Percentiles rank a stretch among this genome's conserved stretches.
These are phyloP conservation scores for Sclerotinia subarctica DNA, from an alignment of 2,329 filamentous ascomycete species.

Conservation along the genomic window DNA sequence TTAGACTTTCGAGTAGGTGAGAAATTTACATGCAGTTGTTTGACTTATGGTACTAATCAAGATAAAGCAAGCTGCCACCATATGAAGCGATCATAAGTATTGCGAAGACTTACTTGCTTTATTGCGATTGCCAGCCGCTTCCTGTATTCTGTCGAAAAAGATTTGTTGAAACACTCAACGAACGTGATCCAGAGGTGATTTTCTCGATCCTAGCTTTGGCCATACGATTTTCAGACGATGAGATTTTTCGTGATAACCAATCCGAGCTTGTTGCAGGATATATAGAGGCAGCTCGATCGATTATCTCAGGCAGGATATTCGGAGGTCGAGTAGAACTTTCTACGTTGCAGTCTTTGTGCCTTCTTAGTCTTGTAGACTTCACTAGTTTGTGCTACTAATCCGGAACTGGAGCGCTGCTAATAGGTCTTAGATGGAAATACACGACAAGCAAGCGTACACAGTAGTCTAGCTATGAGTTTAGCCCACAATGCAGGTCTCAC, in stretches of 20 bases:
- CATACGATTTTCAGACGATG: constrained; percentile 42
- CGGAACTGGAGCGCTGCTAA: not conserved
- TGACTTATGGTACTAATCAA: not conserved
- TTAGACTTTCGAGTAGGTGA: constrained; percentile 24
- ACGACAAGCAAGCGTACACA: constrained; percentile 44
- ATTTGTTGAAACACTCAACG: constrained; percentile 43
- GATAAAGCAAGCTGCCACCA: constrained; percentile 38
- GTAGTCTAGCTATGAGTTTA: constrained; percentile 46
- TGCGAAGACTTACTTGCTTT: constrained; percentile 46
- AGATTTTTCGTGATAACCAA: constrained; percentile 29
- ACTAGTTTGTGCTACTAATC: constrained; percentile 34
- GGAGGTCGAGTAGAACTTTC: constrained; percentile 41
- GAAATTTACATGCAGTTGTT: not conserved
- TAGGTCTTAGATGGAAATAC: constrained; percentile 43
- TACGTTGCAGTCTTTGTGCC: constrained; percentile 42
- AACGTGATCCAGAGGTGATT: constrained; percentile 41
- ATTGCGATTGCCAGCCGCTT: constrained; percentile 50
- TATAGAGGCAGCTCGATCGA: constrained; percentile 38
- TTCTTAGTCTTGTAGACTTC: constrained; percentile 42
- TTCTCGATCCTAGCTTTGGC: constrained; percentile 43
- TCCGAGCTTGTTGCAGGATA: constrained; percentile 39
- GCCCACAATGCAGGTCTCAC: constrained; percentile 46
- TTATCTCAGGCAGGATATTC: constrained; percentile 39
- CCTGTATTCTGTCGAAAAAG: constrained; percentile 44
- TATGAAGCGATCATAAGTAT: constrained; percentile 42